Conservation (phyloP, 140 eudicot species). For the Senecio squalidus region DNA sequence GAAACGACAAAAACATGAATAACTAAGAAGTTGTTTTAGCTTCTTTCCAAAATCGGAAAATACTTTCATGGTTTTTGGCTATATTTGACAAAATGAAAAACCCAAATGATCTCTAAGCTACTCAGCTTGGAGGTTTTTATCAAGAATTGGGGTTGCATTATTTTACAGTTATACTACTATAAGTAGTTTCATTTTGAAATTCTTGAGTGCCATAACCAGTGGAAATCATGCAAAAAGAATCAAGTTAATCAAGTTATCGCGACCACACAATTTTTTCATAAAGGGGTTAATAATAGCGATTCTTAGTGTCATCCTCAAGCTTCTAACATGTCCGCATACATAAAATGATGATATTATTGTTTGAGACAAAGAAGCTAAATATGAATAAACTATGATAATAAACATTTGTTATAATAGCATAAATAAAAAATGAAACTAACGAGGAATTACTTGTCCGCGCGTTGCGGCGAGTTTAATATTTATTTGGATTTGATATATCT, state of each 20-base stretch:
- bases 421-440: no score
- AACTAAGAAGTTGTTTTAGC: constrained; percentile 8
- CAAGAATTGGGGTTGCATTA: neutral
- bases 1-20: constrained; percentile 5
- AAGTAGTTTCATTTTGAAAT: no score
- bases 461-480: no score
- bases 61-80: neutral
- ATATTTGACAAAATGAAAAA: neutral
- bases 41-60: neutral
- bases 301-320: neutral
- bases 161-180: no score
- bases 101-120: neutral
- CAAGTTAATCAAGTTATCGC: neutral
- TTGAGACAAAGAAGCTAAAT: no score
- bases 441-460: no score
- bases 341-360: no score
- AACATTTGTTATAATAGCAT: no score
- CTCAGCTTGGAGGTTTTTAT: neutral
- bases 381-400: no score
- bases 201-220: no score
- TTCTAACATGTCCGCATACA: neutral
- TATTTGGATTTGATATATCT: no score
- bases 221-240: neutral
- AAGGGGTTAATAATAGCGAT: neutral
- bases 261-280: no score